These are phyloP conservation scores for Neurospora hispaniola DNA, from an alignment of 495 filamentous ascomycete genomes.

Conservation along the genomic window DNA sequence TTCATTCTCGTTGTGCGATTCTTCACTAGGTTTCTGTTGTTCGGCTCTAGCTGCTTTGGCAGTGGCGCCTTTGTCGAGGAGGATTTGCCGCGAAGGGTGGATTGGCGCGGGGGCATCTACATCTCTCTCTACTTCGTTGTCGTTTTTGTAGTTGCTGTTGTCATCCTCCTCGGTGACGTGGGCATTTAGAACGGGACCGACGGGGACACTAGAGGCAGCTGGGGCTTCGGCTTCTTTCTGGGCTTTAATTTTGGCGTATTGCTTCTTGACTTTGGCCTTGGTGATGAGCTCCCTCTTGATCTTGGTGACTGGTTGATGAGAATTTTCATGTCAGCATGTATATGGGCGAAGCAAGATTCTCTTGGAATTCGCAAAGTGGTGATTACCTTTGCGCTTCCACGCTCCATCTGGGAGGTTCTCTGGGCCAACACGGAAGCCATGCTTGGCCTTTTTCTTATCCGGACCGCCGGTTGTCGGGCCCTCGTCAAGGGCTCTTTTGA, in stretches of 20 bases:
- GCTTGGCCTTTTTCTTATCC: conserved; percentile 36
- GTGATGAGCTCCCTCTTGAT: conserved; percentile 85
- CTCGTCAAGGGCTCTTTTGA: conserved; percentile 51
- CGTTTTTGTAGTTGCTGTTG: background rate
- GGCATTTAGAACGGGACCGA: background rate
- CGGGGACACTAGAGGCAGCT: background rate
- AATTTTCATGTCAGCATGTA: conserved; percentile 5
- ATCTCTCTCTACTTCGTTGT: background rate
- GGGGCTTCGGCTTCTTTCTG: conserved; percentile 15
- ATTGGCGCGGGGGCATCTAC: background rate
- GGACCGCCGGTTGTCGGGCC: conserved; percentile 18
- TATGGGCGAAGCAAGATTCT: background rate
- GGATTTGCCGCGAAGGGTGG: background rate
- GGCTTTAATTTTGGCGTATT: conserved; percentile 79
- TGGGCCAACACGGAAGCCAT: conserved; percentile 65
- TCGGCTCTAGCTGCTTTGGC: conserved; percentile 8
- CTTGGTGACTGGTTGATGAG: conserved; percentile 58
- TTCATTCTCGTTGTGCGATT: background rate
- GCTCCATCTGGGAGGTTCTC: conserved; percentile 89
- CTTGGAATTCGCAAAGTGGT: conserved; percentile 1
- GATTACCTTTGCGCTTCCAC: conserved; percentile 75
- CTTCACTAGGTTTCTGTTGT: background rate
- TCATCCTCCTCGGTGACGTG: background rate
- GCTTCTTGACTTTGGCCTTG: conserved; percentile 89
- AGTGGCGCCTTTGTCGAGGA: conserved; percentile 11